Percentiles rank a stretch among this genome's conserved stretches.
These are phyloP conservation scores for Candida peoriensis DNA, from an alignment of 805 yeast species.

Conservation along the genomic window DNA sequence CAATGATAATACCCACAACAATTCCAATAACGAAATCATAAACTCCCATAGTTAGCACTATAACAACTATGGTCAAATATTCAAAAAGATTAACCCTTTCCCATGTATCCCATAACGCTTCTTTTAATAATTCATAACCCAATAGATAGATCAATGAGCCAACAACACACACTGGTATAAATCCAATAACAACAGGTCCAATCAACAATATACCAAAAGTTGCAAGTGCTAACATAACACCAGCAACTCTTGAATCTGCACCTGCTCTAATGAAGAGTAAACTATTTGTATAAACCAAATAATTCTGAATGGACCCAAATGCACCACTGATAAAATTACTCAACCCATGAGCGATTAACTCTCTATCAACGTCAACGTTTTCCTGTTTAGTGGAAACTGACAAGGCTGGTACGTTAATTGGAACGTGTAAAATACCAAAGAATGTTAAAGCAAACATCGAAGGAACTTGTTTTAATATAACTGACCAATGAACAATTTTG, in stretches of 20 bases:
- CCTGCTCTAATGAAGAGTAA: conserved; percentile 91
- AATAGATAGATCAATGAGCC: conserved; percentile 86
- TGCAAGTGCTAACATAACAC: conserved; percentile 79
- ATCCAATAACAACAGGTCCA: conserved; percentile 92
- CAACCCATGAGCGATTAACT: conserved; percentile 90
- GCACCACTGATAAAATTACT: conserved; percentile 83
- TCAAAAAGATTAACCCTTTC: conserved; percentile 74
- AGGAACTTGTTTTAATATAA: conserved; percentile 67
- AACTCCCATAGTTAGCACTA: conserved; percentile 92
- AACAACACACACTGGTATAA: conserved; percentile 92
- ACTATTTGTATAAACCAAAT: conserved; percentile 90
- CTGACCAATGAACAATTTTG: conserved; percentile 66
- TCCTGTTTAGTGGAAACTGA: conserved; percentile 88
- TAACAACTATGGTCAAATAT: conserved; percentile 75
- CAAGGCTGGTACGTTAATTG: conserved; percentile 95
- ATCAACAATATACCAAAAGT: conserved; percentile 76
- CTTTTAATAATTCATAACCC: conserved; percentile 86
- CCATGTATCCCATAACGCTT: conserved; percentile 79
- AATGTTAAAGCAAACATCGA: conserved; percentile 94
- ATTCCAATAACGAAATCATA: conserved; percentile 95
- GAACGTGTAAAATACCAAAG: conserved; percentile 94
- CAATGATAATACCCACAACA: conserved; percentile 81
- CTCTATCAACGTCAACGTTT: conserved; percentile 82
- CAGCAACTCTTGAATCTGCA: conserved; percentile 85
- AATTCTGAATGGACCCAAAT: conserved; percentile 87